Base-by-base conservation (phyloP, 345 rosid species). In the Gossypium bickii region DNA sequence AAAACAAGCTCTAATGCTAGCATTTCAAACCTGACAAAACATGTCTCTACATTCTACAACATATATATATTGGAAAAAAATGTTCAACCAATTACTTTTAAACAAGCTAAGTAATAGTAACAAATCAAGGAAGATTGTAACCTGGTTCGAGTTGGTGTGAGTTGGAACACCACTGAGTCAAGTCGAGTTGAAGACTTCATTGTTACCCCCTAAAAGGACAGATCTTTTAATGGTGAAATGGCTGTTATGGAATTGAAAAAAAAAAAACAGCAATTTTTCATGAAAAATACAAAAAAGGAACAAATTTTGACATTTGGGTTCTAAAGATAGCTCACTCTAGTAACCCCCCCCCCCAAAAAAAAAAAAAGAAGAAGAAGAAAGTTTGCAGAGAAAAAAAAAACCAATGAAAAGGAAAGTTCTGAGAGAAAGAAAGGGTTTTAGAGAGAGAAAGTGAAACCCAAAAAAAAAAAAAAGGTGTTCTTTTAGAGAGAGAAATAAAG, bases 61-160 rank as follows among this genome's bases (percentile, higher is more conserved):
- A 34, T 34, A 34, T 4, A 34, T 29, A 22, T 22, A 22, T 22
- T 22, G 3, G 34, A 29, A 34, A 34, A 34, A 34, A 34, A 34
- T 34, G 6, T 4, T 34, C 38, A 34, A 34, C 6, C 38, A 34
- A 4, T 34, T 34, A 34, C 38, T 34, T 34, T 34, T 34, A 34
- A 34, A 6, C 38, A 56, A 56, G 60, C 58, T 47, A 34, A 61
- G 43, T 16, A 61, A 44, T 43, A 41, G 38, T 27, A 25, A 44
- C 62, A 5, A 73, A 49, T 49, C 45, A 65, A 67, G 70, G 45
- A 62, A 24, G 68, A 67, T 0, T 52, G 44, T 9, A 74, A 94
- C 99, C 98, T 87, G 56, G 99, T 94, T 78, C 99, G 88, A 83
- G 99, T 94, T 56, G 99, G 99, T 73, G 99, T 94, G 82, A 94